phyloP scores from a whole-genome alignment of 495 filamentous ascomycete species.

The Penicillium cinerascens region DNA sequence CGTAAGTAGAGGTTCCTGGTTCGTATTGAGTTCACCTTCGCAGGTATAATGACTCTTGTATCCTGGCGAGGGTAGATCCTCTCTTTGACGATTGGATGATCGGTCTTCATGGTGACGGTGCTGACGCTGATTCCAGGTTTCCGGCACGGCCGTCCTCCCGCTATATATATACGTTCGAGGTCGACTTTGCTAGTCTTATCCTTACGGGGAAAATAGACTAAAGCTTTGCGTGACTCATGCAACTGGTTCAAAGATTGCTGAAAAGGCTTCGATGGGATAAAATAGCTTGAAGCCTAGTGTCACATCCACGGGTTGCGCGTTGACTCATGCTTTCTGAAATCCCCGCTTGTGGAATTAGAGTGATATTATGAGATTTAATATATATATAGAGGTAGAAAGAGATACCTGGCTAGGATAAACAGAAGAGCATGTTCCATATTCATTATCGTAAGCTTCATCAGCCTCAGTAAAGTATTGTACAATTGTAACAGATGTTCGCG shows the following conservation, averaged over 20 bases:
- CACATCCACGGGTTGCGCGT: background rate
- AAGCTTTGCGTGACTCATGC: background rate
- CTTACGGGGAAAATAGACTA: background rate
- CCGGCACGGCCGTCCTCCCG: background rate
- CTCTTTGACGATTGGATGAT: background rate
- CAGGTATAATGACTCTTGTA: conserved; percentile 17
- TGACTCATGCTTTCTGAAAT: background rate
- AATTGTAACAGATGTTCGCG: background rate
- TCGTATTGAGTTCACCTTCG: conserved; percentile 2
- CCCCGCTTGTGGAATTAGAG: background rate
- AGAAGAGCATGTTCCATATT: background rate
- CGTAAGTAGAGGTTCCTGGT: conserved; percentile 23
- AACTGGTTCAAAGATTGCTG: background rate
- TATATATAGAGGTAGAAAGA: background rate
- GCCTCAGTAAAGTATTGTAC: background rate
- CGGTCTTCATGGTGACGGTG: background rate
- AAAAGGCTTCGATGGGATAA: no score
- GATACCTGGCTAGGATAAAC: no score
- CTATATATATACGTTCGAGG: background rate
- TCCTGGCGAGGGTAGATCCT: conserved; percentile 15
- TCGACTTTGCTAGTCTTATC: background rate
- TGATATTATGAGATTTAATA: background rate
- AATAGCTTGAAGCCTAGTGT: no score
- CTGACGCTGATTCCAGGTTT: background rate
- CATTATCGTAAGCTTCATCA: background rate